Evolutionary conservation across 2,329 filamentous ascomycete species (phyloP).

Genomic region (Penicillium sp.): DNA sequence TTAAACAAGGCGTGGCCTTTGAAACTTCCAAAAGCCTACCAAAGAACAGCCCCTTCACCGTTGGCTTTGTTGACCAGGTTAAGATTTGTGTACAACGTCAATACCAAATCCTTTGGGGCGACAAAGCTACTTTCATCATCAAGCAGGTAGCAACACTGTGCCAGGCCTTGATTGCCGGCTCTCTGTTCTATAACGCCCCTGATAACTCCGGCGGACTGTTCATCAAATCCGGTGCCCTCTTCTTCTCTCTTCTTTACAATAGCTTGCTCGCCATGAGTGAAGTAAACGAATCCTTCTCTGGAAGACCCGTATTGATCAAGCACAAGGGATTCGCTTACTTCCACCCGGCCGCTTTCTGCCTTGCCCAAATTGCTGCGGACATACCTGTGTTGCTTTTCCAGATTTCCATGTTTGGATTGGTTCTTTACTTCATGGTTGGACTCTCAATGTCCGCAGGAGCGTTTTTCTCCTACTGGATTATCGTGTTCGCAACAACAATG

Average conservation of each 20-base stretch:
- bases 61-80: conserved; percentile 56
- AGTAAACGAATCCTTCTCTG: conserved; percentile 61
- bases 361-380: conserved; percentile 49
- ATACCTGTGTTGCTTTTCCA: conserved; percentile 59
- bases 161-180: conserved; percentile 63
- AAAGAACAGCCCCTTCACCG: conserved; percentile 56
- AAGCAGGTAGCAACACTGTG: conserved; percentile 58
- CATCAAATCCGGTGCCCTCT: conserved; percentile 61
- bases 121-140: conserved; percentile 62
- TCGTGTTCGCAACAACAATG: conserved; percentile 53
- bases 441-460: conserved; percentile 50
- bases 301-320: conserved; percentile 59
- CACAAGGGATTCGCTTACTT: conserved; percentile 59
- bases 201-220: conserved; percentile 60
- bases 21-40: conserved; percentile 58
- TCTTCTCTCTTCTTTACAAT: conserved; percentile 64
- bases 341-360: conserved; percentile 51
- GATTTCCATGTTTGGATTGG: conserved; percentile 56
- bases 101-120: conserved; percentile 65
- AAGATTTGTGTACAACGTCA: conserved; percentile 57
- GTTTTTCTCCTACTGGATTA: conserved; percentile 63
- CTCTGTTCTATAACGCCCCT: conserved; percentile 65
- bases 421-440: conserved; percentile 64
- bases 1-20: conserved; percentile 51
- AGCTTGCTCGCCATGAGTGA: conserved; percentile 63